Evolutionary conservation across 2,329 filamentous ascomycete species (phyloP), one percentile per base, ranked within the genome.

Genomic region (Fusarium sp.): DNA sequence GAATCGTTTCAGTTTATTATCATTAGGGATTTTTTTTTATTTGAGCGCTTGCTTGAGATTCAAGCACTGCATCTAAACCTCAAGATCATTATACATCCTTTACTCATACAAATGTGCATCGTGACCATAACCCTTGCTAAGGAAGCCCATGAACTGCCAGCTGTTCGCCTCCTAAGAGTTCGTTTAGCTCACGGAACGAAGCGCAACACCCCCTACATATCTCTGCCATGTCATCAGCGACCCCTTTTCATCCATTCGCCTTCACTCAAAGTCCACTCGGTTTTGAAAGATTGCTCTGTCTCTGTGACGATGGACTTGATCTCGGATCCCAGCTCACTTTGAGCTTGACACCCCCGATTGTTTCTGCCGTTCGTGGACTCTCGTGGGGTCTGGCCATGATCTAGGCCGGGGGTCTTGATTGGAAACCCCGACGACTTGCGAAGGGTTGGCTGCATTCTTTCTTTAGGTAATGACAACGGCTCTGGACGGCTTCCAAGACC

Each of bases 201-300:
- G 35, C 14, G 16, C 25, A 20, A 9, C 10, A 41, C n/a, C 8
- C 8, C 7, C 39, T 32, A 18, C 34, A 48, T 25, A 25, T 23
- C 25, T 63, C 34, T 25, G 39, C 1, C 7, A 9, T 62, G 23
- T 34, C 20, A 25, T 34, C 6, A 64, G 34, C 10, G 56, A n/a
- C 20, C 50, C 18, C 50, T 30, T 39, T 60, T 71, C 63, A 64
- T 72, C 74, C 70, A 77, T 35, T 73, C 67, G n/a, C 64, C 66
- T n/a, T 77, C 75, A 20, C 64, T 74, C 39, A 77, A 20, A n/a
- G 59, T 68, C 67, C 67, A 74, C 14, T 56, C 30, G 37, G 57
- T 64, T 45, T 54, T 68, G 37, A 69, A 74, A 5, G 64, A 72
- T 27, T n/a, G 10, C 16, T 66, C 68, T 30, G 50, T 35, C 59